Conservation (phyloP, 768 basidiomycete genomes). For the Fomitopsis serialis region DNA sequence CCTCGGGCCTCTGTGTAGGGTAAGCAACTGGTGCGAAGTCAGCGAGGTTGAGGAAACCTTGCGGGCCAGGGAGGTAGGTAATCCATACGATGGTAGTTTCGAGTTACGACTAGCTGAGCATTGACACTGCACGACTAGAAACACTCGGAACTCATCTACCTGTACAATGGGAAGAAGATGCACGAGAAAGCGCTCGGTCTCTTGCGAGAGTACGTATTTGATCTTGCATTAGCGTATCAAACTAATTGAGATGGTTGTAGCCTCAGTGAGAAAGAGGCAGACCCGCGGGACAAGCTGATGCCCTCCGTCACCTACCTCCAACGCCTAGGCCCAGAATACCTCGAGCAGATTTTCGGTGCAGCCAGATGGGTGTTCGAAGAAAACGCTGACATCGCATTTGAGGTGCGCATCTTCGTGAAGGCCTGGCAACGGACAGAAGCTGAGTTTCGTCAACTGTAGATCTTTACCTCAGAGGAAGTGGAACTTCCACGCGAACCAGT, state of each 20-base stretch:
- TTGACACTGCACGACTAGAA: conserved; percentile 45
- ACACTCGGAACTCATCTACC: conserved; percentile 82
- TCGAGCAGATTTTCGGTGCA: conserved; percentile 76
- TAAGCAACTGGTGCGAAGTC: conserved; percentile 97
- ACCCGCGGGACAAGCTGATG: conserved; percentile 69
- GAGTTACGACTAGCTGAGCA: too few relatives aligned
- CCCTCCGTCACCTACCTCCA: conserved; percentile 90
- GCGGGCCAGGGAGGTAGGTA: conserved; percentile 64
- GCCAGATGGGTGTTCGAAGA: conserved; percentile 83
- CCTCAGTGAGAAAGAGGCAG: conserved; percentile 71
- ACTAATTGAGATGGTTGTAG: conserved; percentile 33
- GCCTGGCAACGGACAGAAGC: not conserved
- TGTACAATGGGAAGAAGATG: conserved; percentile 96
- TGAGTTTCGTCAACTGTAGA: conserved; percentile 39
- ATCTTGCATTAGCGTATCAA: not conserved
- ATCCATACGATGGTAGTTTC: too few relatives aligned
- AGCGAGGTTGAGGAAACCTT: conserved; percentile 88
- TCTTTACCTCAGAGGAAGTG: conserved; percentile 93
- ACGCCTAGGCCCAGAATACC: conserved; percentile 78
- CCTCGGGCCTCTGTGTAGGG: conserved; percentile 80
- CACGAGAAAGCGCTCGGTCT: conserved; percentile 82
- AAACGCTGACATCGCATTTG: conserved; percentile 68
- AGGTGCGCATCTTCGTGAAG: conserved; percentile 42
- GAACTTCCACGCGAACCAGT: conserved; percentile 80
- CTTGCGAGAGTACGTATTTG: conserved; percentile 68